These are phyloP conservation scores for Chaetomiaceae sp. DNA, from an alignment of 2,329 filamentous ascomycete species.

Conservation along the genomic window DNA sequence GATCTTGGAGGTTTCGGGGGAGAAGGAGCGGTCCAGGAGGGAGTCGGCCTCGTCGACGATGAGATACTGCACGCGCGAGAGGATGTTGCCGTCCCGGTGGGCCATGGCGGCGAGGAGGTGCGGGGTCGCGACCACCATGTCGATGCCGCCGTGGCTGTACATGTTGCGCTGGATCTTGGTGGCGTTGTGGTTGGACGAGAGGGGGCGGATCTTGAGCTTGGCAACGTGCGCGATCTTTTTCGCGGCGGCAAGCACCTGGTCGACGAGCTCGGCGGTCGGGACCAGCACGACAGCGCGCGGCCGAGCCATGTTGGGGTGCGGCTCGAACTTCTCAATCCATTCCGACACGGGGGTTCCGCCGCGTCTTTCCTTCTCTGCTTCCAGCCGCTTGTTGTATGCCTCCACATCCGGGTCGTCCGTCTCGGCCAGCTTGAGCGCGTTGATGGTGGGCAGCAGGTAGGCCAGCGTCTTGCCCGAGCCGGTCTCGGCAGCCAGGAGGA, in stretches of 20 bases:
- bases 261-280: conserved; percentile 86
- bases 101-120: conserved; percentile 86
- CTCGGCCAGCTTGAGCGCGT: conserved; percentile 78
- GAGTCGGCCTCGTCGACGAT: conserved; percentile 96
- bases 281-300: conserved; percentile 83
- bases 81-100: conserved; percentile 82
- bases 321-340: conserved; percentile 61
- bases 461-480: conserved; percentile 95
- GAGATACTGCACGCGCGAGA: conserved; percentile 85
- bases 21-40: conserved; percentile 88
- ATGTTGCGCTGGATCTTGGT: conserved; percentile 79
- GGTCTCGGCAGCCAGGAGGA: conserved; percentile 88
- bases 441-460: conserved; percentile 78
- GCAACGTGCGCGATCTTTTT: conserved; percentile 78
- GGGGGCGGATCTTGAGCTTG: conserved; percentile 80
- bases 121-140: conserved; percentile 82
- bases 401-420: conserved; percentile 54
- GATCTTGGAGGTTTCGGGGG: conserved; percentile 74
- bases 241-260: conserved; percentile 75
- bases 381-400: conserved; percentile 51
- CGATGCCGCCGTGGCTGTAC: conserved; percentile 75
- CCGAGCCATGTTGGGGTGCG: conserved; percentile 69
- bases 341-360: conserved; percentile 39
- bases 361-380: conserved; percentile 55
- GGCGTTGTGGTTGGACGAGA: conserved; percentile 72